A percentile compares a stretch with the other conserved stretches of the same genome.
These are phyloP conservation scores for Symmetrospora coprosmae DNA, from an alignment of 768 basidiomycete genomes.

Conservation along the genomic window DNA sequence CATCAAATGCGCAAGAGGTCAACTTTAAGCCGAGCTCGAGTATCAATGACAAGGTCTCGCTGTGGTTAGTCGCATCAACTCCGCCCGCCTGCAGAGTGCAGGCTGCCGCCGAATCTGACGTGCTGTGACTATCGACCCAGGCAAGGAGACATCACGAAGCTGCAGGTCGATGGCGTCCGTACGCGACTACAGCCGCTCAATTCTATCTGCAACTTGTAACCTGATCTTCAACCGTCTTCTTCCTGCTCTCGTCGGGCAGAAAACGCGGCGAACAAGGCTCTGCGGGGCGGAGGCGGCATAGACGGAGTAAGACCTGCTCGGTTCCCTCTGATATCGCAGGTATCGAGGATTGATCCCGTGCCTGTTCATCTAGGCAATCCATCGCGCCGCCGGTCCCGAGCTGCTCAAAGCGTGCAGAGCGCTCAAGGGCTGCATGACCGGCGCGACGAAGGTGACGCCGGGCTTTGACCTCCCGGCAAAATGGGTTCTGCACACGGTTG, in stretches of 20 bases:
- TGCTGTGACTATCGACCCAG: neutral
- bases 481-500: conserved; percentile 37
- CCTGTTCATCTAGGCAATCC: conserved; percentile 38
- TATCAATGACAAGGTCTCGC: conserved; percentile 17
- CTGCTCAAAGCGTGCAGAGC: conserved; percentile 36
- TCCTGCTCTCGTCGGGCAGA: neutral
- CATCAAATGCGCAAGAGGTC: neutral
- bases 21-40: neutral
- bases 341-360: neutral
- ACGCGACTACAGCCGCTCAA: too few species aligned
- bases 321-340: neutral
- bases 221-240: neutral
- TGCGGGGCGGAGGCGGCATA: conserved; percentile 39
- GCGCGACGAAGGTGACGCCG: conserved; percentile 37
- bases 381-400: conserved; percentile 36
- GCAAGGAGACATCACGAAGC: conserved; percentile 21
- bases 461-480: conserved; percentile 37
- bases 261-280: conserved; percentile 37
- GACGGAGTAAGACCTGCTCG: conserved; percentile 35
- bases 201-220: too few species aligned
- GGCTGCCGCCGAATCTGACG: too few species aligned
- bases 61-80: conserved; percentile 1
- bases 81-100: neutral
- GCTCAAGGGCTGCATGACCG: conserved; percentile 38
- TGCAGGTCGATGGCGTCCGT: conserved; percentile 10